Evolutionary conservation across 768 basidiomycete species (phyloP).

Genomic region (Boletus sp.): DNA sequence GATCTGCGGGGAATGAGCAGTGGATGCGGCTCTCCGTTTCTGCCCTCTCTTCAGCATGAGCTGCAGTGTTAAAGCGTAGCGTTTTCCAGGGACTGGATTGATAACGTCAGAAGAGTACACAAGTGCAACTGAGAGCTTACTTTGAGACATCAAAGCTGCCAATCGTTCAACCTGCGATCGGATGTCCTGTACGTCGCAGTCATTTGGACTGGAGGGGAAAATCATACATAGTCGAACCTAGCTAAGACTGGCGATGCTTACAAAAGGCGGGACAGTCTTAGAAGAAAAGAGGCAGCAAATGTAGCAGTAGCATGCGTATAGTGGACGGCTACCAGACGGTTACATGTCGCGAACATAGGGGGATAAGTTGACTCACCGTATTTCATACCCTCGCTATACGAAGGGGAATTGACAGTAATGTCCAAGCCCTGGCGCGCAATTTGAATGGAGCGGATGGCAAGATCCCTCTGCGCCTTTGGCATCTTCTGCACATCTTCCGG

Average conservation of each 20-base stretch:
- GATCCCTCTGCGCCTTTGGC: slow-evolving; percentile 69
- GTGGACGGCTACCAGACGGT: slow-evolving; percentile 61
- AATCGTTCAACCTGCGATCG: slow-evolving; percentile 76
- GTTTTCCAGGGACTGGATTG: slow-evolving; percentile 77
- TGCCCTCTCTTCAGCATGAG: slow-evolving; percentile 80
- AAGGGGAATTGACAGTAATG: slow-evolving; percentile 78
- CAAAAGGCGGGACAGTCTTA: slow-evolving; percentile 86
- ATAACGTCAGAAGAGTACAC: slow-evolving; percentile 8
- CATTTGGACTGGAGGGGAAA: slow-evolving; percentile 59
- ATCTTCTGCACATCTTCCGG: slow-evolving; percentile 85
- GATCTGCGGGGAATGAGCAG: slow-evolving; percentile 59
- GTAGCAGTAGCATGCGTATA: slow-evolving; percentile 92
- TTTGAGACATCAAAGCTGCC: slow-evolving; percentile 69
- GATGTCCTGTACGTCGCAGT: slow-evolving; percentile 74
- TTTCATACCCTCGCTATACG: slow-evolving; percentile 89
- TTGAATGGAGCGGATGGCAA: slow-evolving; percentile 79
- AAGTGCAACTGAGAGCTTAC: slow-evolving; percentile 41
- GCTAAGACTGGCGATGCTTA: slow-evolving; percentile 37
- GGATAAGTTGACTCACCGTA: slow-evolving; percentile 54
- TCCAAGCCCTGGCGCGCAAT: slow-evolving; percentile 80
- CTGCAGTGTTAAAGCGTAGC: slow-evolving; percentile 87
- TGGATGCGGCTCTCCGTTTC: slow-evolving; percentile 53
- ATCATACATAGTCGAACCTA: not conserved
- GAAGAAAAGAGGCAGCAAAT: slow-evolving; percentile 86
- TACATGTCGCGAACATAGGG: slow-evolving; percentile 1